Base-by-base conservation (phyloP, 1,284 basidiomycete species). In the Flammula alnicola region DNA sequence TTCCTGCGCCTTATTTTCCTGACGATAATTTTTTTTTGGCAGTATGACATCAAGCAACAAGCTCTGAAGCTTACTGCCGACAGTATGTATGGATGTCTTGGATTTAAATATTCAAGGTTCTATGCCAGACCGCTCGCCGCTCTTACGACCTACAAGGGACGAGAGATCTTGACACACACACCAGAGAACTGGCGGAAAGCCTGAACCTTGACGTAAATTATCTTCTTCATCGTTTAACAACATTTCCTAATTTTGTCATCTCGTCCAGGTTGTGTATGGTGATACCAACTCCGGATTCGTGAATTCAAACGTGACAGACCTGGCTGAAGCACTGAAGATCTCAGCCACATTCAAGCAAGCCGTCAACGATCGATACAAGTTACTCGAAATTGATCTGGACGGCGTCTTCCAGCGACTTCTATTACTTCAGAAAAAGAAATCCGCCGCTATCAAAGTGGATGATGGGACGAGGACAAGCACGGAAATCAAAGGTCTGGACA, bases 11-110 rank as follows among this genome's bases (percentile, higher is more conserved):
- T n/a, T n/a, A n/a, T 17, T 38, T 29, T 35, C 11, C 19, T 7
- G 14, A 41, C 7, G 9, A 27, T 26, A 6, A 20, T 42, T 10
- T 10, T 42, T n/a, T n/a, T 40, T 44, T 29, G 47, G 8, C 61
- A 95, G 88, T 95, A 88, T 66, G 93, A 99, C 64, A 98, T 99
- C 75, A 96, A 95, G 68, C 97, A 99, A 65, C 87, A 93, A 67
- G 97, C 97, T 4, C 78, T 99, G 51, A 99, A 99, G 75, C 86
- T 99, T 44, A 99, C 96, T 1, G 97, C 97, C 52, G 99, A 99
- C 77, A 96, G 93, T 77, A 99, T 99, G 96, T 99, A 99, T 70
- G 97, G 97, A 17, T 99, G 97, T 79, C 86, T 99, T 23, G 97
- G 97, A 46, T 99, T 98, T 67, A 93, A 96, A 65, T 92, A 95